These are phyloP conservation scores for Cercospora janseana DNA, from an alignment of 2,329 filamentous ascomycete species.

Conservation along the genomic window DNA sequence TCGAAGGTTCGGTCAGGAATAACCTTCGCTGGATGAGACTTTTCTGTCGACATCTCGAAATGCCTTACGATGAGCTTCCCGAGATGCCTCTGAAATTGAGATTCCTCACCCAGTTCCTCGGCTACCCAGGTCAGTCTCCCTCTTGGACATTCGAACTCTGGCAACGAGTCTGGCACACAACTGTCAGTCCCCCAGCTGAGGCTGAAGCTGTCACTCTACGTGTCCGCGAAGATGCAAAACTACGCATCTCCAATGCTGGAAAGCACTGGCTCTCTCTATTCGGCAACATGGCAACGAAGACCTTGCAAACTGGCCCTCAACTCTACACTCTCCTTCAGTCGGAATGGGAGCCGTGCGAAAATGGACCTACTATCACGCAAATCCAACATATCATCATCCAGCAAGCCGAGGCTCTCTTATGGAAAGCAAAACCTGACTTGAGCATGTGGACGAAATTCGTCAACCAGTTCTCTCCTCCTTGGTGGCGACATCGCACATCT, in stretches of 20 bases:
- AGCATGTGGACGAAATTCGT: constrained; percentile 10
- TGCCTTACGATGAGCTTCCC: constrained; percentile 5
- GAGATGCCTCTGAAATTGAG: constrained; percentile 8
- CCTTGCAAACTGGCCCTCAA: background rate
- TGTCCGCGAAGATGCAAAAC: constrained; percentile 21
- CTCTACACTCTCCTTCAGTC: constrained; percentile 3
- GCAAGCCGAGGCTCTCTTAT: constrained; percentile 18
- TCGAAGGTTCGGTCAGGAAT: constrained; percentile 15
- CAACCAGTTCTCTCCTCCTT: background rate
- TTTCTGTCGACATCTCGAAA: constrained; percentile 15
- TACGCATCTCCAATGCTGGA: constrained; percentile 21
- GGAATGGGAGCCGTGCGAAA: constrained; percentile 9
- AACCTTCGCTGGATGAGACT: constrained; percentile 24
- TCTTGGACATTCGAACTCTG: constrained; percentile 30
- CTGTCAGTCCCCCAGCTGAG: constrained; percentile 27
- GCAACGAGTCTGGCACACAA: constrained; percentile 26
- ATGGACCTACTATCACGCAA: constrained; percentile 5
- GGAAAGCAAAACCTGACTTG: background rate
- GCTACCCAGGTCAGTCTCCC: constrained; percentile 24
- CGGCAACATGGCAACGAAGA: constrained; percentile 2
- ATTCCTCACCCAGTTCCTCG: constrained; percentile 15
- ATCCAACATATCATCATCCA: constrained; percentile 12
- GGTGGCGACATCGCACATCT: background rate
- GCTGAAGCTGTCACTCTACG: constrained; percentile 30
- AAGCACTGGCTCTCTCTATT: constrained; percentile 34